Evolutionary conservation across 805 yeast genomes (phyloP).

Genomic region (Saccharomycodes ludwigii): DNA sequence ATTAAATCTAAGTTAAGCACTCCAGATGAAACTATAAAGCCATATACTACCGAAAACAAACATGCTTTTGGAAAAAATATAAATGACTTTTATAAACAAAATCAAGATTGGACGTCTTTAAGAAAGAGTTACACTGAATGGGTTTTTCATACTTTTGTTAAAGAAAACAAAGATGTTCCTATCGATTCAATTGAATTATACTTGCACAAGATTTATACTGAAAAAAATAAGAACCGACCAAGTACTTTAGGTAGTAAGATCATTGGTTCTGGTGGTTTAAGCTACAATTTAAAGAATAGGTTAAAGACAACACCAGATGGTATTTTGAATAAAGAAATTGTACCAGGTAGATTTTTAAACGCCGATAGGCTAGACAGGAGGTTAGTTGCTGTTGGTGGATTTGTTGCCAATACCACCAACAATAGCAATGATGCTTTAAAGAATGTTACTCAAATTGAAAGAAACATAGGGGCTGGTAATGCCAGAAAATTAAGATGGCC

Average conservation of each 20-base stretch:
- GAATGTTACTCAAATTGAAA: constrained; percentile 24
- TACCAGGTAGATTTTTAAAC: constrained; percentile 56
- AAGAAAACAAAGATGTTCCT: too few species aligned
- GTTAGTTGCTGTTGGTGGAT: constrained; percentile 51
- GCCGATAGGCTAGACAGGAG: constrained; percentile 27
- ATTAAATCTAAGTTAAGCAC: too few species aligned
- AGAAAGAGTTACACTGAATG: too few species aligned
- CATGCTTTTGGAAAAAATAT: too few species aligned
- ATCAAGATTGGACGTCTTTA: too few species aligned
- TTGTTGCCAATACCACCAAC: constrained; percentile 26
- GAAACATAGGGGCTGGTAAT: constrained; percentile 25
- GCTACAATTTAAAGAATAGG: constrained; percentile 59
- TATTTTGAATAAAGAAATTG: constrained; percentile 35
- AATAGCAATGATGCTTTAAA: constrained; percentile 16
- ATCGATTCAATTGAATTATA: too few species aligned
- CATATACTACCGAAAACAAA: too few species aligned
- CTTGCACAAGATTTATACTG: too few species aligned
- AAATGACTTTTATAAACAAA: too few species aligned
- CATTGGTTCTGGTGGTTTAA: constrained; percentile 67
- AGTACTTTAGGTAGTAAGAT: constrained; percentile 16
- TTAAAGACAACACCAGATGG: constrained; percentile 64
- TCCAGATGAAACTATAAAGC: too few species aligned
- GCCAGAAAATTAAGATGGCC: constrained; percentile 34
- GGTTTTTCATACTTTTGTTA: too few species aligned
- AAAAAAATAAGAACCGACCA: constrained; percentile 5